Percentiles rank a stretch among this genome's conserved stretches.
Evolutionary conservation across 768 basidiomycete species (phyloP).

Genomic region (Rhizopogon rudus): DNA sequence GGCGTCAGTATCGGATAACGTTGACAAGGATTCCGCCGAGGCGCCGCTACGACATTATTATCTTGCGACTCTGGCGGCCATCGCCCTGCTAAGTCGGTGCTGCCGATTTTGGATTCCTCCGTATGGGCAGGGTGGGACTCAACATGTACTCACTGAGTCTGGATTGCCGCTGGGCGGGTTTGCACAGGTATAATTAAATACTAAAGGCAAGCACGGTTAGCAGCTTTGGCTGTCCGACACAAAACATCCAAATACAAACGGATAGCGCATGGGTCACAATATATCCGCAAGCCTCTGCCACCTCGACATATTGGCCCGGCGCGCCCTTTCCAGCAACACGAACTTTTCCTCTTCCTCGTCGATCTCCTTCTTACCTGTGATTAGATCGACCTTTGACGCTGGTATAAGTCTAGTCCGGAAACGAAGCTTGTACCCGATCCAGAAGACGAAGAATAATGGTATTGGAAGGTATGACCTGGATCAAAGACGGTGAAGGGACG

Average conservation of each 20-base stretch:
- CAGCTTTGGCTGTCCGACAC: not conserved
- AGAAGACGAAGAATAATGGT: slow-evolving; percentile 30
- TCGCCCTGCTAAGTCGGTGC: too few relatives aligned
- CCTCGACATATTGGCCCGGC: slow-evolving; percentile 8
- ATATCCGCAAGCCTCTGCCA: slow-evolving; percentile 22
- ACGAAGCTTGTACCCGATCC: slow-evolving; percentile 30
- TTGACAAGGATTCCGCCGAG: not conserved
- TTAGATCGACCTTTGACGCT: slow-evolving; percentile 51
- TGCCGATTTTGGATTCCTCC: too few relatives aligned
- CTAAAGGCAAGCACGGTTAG: not conserved
- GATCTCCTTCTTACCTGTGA: slow-evolving; percentile 53
- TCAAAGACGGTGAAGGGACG: not conserved
- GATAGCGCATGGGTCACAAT: slow-evolving; percentile 12
- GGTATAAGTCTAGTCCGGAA: slow-evolving; percentile 32
- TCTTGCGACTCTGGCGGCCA: too few relatives aligned
- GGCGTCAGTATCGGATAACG: not conserved
- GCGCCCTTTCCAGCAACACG: slow-evolving; percentile 22
- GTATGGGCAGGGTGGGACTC: too few relatives aligned
- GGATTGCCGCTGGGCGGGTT: not conserved
- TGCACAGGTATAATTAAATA: not conserved
- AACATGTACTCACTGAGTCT: not conserved
- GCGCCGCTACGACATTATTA: too few relatives aligned
- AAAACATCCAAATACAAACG: not conserved
- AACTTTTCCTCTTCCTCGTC: slow-evolving; percentile 58
- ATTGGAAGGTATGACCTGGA: slow-evolving; percentile 26